Conservation (phyloP, 2,329 filamentous ascomycete genomes). For the Lachnellula hyalina region DNA sequence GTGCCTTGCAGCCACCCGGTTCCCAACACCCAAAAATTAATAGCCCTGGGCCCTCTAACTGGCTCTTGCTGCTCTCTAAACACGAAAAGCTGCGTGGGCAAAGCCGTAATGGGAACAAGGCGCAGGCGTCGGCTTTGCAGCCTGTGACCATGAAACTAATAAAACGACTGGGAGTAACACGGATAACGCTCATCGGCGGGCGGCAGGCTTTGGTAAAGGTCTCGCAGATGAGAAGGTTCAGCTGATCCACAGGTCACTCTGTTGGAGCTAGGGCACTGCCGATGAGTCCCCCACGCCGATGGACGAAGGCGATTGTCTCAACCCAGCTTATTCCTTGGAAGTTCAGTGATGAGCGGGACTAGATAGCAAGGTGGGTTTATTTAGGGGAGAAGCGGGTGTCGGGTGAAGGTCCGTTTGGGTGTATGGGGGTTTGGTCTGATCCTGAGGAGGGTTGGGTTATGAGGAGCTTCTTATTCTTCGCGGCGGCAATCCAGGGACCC, state of each 20-base stretch:
- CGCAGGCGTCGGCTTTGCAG: slow-evolving; percentile 1
- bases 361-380: not conserved
- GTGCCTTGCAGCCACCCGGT: slow-evolving; percentile 30
- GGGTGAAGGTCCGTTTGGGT: not conserved
- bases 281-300: slow-evolving; percentile 2
- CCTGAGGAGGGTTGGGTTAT: slow-evolving; percentile 5
- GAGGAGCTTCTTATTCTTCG: slow-evolving; percentile 17
- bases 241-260: slow-evolving; percentile 10
- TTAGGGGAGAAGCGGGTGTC: not conserved
- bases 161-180: not conserved
- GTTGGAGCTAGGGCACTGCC: not conserved
- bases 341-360: not conserved
- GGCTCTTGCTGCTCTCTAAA: not conserved
- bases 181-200: not conserved
- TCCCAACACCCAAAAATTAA: slow-evolving; percentile 5
- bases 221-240: slow-evolving; percentile 6
- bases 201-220: not conserved
- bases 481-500: not conserved
- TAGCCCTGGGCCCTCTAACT: not conserved
- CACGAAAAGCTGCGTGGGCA: not conserved
- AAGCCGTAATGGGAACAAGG: not conserved
- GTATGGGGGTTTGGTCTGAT: not conserved
- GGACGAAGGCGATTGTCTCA: slow-evolving; percentile 17
- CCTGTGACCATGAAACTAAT: not conserved
- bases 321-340: slow-evolving; percentile 17